Evolutionary conservation across 2,329 filamentous ascomycete species (phyloP).

Genomic region (Neonectria hederae): DNA sequence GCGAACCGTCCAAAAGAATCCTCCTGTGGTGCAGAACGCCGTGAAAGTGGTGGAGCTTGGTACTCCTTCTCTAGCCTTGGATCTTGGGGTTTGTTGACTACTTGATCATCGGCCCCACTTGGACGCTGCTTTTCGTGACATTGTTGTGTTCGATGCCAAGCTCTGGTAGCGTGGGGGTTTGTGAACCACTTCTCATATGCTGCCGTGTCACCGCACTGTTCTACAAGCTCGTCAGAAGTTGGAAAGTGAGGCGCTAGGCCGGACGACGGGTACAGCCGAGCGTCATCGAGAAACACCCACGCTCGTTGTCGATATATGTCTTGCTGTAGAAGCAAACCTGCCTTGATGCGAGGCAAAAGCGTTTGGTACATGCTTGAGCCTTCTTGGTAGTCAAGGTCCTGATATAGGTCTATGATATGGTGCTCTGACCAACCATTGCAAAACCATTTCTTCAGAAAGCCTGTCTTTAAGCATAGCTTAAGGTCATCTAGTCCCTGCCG

Average conservation of each 20-base stretch:
- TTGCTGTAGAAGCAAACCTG: not conserved
- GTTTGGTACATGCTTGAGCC: slow-evolving; percentile 4
- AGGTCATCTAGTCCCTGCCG: not conserved
- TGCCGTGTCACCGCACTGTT: not conserved
- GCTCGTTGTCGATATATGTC: slow-evolving; percentile 22
- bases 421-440: no score
- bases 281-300: slow-evolving; percentile 24
- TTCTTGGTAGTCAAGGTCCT: no score
- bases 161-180: not conserved
- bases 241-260: slow-evolving; percentile 6
- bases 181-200: not conserved
- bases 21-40: no score
- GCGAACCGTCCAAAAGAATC: no score
- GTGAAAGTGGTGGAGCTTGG: not conserved
- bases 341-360: not conserved
- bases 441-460: no score
- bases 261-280: slow-evolving; percentile 1
- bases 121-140: slow-evolving; percentile 14
- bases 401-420: no score
- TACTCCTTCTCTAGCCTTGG: not conserved
- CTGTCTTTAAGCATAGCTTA: not conserved
- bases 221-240: not conserved
- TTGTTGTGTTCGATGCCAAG: slow-evolving; percentile 18
- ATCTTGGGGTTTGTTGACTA: not conserved
- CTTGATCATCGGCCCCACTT: not conserved